A percentile compares a stretch with the other conserved stretches of the same genome.
These are phyloP conservation scores for Extremus antarcticus DNA, from an alignment of 495 filamentous ascomycete genomes.

Conservation along the genomic window DNA sequence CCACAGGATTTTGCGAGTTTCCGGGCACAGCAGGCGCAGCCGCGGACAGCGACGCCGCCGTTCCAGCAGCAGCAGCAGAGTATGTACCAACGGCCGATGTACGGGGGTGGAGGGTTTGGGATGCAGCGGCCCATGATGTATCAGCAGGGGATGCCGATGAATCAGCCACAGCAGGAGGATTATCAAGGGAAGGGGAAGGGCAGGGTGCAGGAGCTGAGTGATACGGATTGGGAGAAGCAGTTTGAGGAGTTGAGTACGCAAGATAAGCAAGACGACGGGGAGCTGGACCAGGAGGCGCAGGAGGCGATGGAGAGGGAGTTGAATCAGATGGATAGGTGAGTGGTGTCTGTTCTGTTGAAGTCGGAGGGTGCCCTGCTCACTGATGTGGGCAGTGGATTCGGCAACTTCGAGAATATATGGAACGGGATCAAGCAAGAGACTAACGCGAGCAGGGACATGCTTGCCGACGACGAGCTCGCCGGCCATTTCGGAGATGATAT, in stretches of 20 bases:
- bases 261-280: conserved; percentile 41
- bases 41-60: conserved; percentile 22
- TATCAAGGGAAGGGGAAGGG: conserved; percentile 69
- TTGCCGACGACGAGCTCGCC: conserved; percentile 50
- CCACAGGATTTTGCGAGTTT: conserved; percentile 60
- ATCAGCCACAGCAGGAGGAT: conserved; percentile 43
- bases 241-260: conserved; percentile 80
- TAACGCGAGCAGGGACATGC: conserved; percentile 52
- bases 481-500: conserved; percentile 55
- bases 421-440: conserved; percentile 63
- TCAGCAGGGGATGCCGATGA: conserved; percentile 35
- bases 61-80: conserved; percentile 31
- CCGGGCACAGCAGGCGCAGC: conserved; percentile 8
- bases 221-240: conserved; percentile 89
- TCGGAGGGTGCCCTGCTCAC: conserved; percentile 4
- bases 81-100: conserved; percentile 48
- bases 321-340: conserved; percentile 81
- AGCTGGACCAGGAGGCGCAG: conserved; percentile 59
- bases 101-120: conserved; percentile 35
- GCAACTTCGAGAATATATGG: conserved; percentile 63
- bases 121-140: conserved; percentile 31
- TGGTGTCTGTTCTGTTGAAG: conserved; percentile 28
- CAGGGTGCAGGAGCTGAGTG: conserved; percentile 84
- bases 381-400: conserved; percentile 40
- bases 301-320: conserved; percentile 79